Conservation (phyloP, 2,329 filamentous ascomycete genomes). For the Clarireedia homoeocarpa region DNA sequence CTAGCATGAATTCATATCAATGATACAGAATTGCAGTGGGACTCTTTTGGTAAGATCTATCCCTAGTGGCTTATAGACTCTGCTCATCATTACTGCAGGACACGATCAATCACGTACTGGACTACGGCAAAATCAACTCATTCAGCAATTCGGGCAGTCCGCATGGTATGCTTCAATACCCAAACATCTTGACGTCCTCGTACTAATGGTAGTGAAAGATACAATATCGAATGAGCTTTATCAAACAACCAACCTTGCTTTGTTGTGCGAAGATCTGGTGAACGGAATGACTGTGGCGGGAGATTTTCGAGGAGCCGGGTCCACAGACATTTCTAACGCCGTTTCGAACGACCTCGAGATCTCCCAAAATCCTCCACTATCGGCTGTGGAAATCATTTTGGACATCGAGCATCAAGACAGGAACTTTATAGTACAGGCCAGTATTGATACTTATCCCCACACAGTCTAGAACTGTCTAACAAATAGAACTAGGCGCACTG, state of each 20-base stretch:
- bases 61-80: neutral
- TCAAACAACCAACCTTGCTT: constrained; percentile 21
- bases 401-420: constrained; percentile 25
- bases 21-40: constrained; percentile 42
- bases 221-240: constrained; percentile 24
- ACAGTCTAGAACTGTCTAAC: no score
- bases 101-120: constrained; percentile 45
- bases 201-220: constrained; percentile 7
- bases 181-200: neutral
- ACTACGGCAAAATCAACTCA: constrained; percentile 47
- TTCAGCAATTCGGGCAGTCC: constrained; percentile 15
- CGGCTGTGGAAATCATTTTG: constrained; percentile 20
- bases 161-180: no score
- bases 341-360: no score
- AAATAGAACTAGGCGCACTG: constrained; percentile 38
- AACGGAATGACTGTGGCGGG: constrained; percentile 25
- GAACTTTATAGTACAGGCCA: constrained; percentile 21
- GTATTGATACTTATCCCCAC: constrained; percentile 21
- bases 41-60: constrained; percentile 34
- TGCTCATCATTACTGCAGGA: constrained; percentile 26
- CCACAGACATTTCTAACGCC: no score
- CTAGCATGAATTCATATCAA: constrained; percentile 4
- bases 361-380: no score
- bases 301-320: neutral
- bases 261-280: constrained; percentile 25